Base-by-base conservation (phyloP, 345 rosid genomes). In the Citrus trifoliata region DNA sequence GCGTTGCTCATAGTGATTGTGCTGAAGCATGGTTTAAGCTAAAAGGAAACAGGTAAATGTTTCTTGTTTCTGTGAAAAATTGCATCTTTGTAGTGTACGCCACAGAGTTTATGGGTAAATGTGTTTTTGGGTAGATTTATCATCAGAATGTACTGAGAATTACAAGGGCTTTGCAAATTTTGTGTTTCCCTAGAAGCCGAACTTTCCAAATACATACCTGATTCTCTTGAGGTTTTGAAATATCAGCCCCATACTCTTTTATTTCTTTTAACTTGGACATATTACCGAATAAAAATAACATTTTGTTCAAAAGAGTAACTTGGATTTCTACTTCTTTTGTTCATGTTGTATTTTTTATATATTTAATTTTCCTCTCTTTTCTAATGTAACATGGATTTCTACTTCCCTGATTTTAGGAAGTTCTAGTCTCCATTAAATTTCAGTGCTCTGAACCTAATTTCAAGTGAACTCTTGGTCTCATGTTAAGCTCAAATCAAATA, bases 11-110 rank as follows among this genome's bases (percentile, higher is more conserved):
- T 86, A 74, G 77, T 28, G 87, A 89, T 70, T 95, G 98, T 72
- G 99, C 97, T 0, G 97, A 95, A 87, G 90, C 92, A 35, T 95
- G 99, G 98, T 95, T 95, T 84, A 95, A 88, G 86, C 87, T 91
- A 24, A 92, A 85, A 90, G 96, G 97, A 83, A 95, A 90, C 89
- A 93, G 97, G 99, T 95, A 86, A 77, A 30, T 30, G 30, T 72
- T 56, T 71, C 25, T 76, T 24, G 28, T 35, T 61, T 35, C 4
- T 37, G 71, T 33, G 35, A 35, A 75, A 63, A 42, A 5, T 74
- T 74, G 60, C 56, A 27, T 10, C 55, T 35, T 62, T 61, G 24
- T 56, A 59, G 67, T 62, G 24, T 64, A 30, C 14, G 22, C 13
- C 37, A 13, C 14, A 4, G 22, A 16, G 6, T 13, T 30, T 32